A percentile compares a stretch with the other conserved stretches of the same genome.
phyloP scores from a whole-genome alignment of 2,329 filamentous ascomycete species.

The Neodidymelliopsis sp. region DNA sequence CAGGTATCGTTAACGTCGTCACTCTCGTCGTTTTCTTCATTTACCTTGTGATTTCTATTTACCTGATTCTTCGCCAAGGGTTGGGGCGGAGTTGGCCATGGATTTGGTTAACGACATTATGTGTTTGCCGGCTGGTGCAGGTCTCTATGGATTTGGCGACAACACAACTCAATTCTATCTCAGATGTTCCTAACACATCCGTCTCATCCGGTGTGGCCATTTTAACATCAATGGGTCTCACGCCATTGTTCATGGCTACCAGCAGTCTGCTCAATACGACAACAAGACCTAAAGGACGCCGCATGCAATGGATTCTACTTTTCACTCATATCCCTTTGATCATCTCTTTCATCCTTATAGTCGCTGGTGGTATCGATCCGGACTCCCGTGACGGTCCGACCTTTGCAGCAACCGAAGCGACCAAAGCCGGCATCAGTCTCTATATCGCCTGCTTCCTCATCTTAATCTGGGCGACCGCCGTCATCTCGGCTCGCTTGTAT shows the following conservation, averaged over 20 bases:
- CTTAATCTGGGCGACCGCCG: slow-evolving; percentile 45
- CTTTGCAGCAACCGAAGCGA: slow-evolving; percentile 44
- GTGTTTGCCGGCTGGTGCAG: slow-evolving; percentile 45
- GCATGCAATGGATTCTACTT: slow-evolving; percentile 49
- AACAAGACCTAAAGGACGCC: slow-evolving; percentile 43
- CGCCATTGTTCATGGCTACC: slow-evolving; percentile 47
- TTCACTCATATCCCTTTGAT: slow-evolving; percentile 42
- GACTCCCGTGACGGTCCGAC: slow-evolving; percentile 41
- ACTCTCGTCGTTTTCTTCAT: slow-evolving; percentile 44
- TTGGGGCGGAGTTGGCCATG: slow-evolving; percentile 45
- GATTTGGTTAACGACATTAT: slow-evolving; percentile 43
- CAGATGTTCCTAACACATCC: slow-evolving; percentile 34
- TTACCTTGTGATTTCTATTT: slow-evolving; percentile 40
- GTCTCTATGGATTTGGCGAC: slow-evolving; percentile 47
- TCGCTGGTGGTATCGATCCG: slow-evolving; percentile 47
- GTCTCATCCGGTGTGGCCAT: slow-evolving; percentile 46
- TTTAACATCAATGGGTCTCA: slow-evolving; percentile 46
- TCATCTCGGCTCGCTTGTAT: slow-evolving; percentile 46
- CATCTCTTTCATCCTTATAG: slow-evolving; percentile 46
- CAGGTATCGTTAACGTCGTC: slow-evolving; percentile 44
- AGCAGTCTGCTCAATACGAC: slow-evolving; percentile 45
- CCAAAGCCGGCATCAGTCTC: slow-evolving; percentile 45
- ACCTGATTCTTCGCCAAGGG: slow-evolving; percentile 40
- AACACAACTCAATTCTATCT: slow-evolving; percentile 36
- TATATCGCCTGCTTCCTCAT: slow-evolving; percentile 45